Conservation (phyloP, 257 asterid species). For the Euphrasia confusa region DNA sequence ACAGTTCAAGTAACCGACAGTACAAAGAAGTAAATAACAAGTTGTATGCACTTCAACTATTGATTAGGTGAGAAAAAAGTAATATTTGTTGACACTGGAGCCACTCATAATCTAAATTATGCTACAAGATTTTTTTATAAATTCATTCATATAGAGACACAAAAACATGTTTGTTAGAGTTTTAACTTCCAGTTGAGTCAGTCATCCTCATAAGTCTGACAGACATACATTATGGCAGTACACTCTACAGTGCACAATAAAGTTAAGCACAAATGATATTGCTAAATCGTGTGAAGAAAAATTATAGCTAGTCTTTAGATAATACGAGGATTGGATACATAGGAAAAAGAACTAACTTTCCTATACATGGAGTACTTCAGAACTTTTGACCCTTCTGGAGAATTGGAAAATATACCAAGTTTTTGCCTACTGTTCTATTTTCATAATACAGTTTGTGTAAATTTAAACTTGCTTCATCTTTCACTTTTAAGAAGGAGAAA, state of each 20-base stretch:
- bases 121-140: constrained; percentile 3
- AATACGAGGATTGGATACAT: constrained; percentile 7
- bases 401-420: neutral
- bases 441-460: constrained; percentile 1
- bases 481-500: constrained; percentile 13
- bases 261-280: neutral
- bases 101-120: neutral
- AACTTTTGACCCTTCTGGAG: neutral
- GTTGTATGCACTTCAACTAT: constrained; percentile 3
- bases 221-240: neutral
- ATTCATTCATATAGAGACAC: constrained; percentile 4
- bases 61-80: neutral
- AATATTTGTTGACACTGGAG: neutral
- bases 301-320: neutral
- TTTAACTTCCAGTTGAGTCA: constrained; percentile 6
- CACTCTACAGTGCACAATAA: neutral
- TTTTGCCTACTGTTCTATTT: constrained; percentile 8
- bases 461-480: constrained; percentile 11
- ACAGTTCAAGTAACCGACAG: constrained; percentile 5
- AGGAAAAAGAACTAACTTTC: neutral
- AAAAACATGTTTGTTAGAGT: constrained; percentile 1
- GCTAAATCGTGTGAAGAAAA: constrained; percentile 1
- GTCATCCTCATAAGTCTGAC: neutral
- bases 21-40: neutral
- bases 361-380: neutral